Evolutionary conservation across 306 rosid species (phyloP).

Genomic region (Erythrophleum fordii): DNA sequence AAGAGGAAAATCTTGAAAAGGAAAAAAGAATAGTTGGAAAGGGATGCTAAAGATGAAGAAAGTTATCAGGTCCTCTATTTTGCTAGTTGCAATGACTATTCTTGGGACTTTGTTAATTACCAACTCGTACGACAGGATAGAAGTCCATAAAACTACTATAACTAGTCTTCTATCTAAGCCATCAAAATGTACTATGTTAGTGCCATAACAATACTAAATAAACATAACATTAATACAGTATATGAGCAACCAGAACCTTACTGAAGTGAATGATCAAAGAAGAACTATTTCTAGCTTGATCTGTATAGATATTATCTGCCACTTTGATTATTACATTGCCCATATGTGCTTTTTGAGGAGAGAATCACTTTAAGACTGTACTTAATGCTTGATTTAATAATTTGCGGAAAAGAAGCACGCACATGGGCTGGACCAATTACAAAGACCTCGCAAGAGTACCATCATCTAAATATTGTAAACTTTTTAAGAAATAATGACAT

Average conservation of each 20-base stretch:
- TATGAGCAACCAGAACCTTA: constrained; percentile 35
- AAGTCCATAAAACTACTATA: constrained; percentile 67
- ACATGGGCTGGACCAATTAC: constrained; percentile 55
- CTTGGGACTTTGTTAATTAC: constrained; percentile 60
- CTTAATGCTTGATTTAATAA: constrained; percentile 41
- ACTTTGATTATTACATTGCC: constrained; percentile 51
- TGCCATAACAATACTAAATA: constrained; percentile 8
- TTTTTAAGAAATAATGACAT: background rate
- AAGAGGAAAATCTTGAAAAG: background rate
- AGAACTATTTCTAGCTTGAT: constrained; percentile 68
- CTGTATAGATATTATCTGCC: constrained; percentile 55
- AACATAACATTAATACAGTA: background rate
- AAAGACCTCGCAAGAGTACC: constrained; percentile 48
- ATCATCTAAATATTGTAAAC: constrained; percentile 9
- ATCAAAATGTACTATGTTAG: constrained; percentile 24
- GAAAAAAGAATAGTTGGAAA: background rate
- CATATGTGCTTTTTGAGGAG: constrained; percentile 38
- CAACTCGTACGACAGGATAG: constrained; percentile 68
- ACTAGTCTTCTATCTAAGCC: constrained; percentile 69
- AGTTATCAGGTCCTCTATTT: constrained; percentile 55
- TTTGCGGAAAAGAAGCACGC: constrained; percentile 51
- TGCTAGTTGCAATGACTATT: constrained; percentile 65
- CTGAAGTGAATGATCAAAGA: constrained; percentile 61
- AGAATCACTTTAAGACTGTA: constrained; percentile 55
- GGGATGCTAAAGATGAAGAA: constrained; percentile 48